Evolutionary conservation across 768 basidiomycete genomes (phyloP), one percentile per base, ranked within the genome.

Genomic region (Xanthoconium stramineum): DNA sequence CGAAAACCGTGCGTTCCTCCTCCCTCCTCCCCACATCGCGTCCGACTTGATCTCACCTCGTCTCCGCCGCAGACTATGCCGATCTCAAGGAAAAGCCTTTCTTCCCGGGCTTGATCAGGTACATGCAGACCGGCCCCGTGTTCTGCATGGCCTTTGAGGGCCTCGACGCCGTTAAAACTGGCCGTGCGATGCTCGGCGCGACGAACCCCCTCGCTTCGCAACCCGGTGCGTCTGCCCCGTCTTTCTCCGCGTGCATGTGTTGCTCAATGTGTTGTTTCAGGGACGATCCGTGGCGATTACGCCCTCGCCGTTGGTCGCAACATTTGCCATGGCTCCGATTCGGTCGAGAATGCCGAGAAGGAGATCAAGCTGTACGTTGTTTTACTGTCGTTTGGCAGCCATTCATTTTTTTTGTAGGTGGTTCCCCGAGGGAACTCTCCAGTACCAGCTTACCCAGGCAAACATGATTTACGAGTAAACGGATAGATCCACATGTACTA

Each of bases 121-220:
- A 98, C 82, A 98, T 96, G 94, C 84, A 86, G 53, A 80, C 89
- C 52, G 96, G 97, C 57, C 97, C 97, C 64, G 97, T 99, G 64
- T 88, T 96, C 69, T 91, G 83, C 66, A 95, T 93, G 84, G 94
- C 91, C 63, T 96, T 94, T 85, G 84, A 98, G 78, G 97, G 97
- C 56, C 83, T 93, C 59, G 89, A 93, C 63, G 90, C 90, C 48
- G 91, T 93, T 75, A 93, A 93, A 85, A 95, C 94, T 56, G 95
- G 94, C 64, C 93, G 95, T 77, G 82, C 74, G 73, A 96, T 97
- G 91, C 87, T 96, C 61, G 96, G 96, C 70, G 85, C 94, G 45
- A 97, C 96, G 70, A 97, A 99, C 86, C 97, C 97, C 58, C 85
- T 98, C 60, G 81, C 81, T 38, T 98, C 96, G 61, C 77, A 84